Conservation (phyloP, 345 rosid species). For the Salix suchowensis region DNA sequence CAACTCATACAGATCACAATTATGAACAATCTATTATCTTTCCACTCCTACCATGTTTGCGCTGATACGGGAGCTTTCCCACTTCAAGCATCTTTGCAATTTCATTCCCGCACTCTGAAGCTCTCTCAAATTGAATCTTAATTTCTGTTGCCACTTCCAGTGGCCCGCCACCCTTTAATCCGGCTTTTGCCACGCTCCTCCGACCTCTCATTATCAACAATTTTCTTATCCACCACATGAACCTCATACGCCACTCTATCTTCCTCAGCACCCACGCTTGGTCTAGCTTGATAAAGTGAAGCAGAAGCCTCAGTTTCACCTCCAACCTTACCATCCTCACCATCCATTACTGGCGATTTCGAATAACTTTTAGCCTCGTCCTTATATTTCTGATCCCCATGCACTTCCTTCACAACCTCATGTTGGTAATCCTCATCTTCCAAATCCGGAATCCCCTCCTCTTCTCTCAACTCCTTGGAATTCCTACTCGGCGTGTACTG, state of each 20-base stretch:
- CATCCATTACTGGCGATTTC: constrained; percentile 4
- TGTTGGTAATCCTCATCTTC: constrained; percentile 67
- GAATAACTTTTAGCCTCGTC: constrained; percentile 12
- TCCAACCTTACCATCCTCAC: constrained; percentile 24
- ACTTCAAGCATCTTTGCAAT: constrained; percentile 83
- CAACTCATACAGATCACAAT: constrained; percentile 13
- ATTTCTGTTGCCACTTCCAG: constrained; percentile 61
- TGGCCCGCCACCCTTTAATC: constrained; percentile 28
- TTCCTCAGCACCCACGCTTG: constrained; percentile 40
- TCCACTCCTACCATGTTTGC: constrained; percentile 55
- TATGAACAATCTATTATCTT: neutral
- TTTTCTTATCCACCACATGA: constrained; percentile 81
- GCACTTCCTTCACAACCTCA: constrained; percentile 72
- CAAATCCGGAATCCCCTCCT: constrained; percentile 94
- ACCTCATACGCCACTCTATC: constrained; percentile 59
- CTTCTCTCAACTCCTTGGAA: constrained; percentile 74
- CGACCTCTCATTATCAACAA: constrained; percentile 46
- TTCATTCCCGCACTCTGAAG: constrained; percentile 78
- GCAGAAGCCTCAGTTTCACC: constrained; percentile 28
- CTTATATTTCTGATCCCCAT: constrained; percentile 40
- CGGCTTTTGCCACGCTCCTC: constrained; percentile 37
- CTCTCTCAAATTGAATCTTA: constrained; percentile 62
- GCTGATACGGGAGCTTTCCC: constrained; percentile 73
- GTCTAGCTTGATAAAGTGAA: constrained; percentile 42
- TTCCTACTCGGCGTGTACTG: constrained; percentile 57